Evolutionary conservation across 2,329 filamentous ascomycete species (phyloP), one percentile per base, ranked within the genome.

Genomic region (Monilinia aucupariae): DNA sequence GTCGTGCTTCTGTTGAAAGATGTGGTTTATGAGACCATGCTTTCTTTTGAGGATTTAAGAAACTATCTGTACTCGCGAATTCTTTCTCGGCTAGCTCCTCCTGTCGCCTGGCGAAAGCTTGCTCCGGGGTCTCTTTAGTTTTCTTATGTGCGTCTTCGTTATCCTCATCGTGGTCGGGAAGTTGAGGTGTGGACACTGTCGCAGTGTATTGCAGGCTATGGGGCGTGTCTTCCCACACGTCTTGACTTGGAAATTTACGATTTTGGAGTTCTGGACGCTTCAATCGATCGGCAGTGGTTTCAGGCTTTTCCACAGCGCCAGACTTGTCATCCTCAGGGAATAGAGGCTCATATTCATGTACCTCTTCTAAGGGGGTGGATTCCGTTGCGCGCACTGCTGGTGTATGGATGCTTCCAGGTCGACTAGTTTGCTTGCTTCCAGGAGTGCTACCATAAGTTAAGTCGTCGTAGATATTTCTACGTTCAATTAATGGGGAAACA

Each of bases 191-290:
- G 3, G 88, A 90, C 9, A 97, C 93, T 64, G 90, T 92, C 3
- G 92, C 87, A 41, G 85, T 87, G 71, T 83, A 85, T 71, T 94
- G 86, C 59, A 91, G 81, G 76, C 92, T 96, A 72, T 87, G 89
- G 4, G 96, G 94, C 0, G 91, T 88, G 74, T 99, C 96, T 78
- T 99, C 94, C 94, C 94, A 99, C 48, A 97, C 85, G 74, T 99
- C 94, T 74, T 92, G 89, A 75, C 92, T 97, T 1, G 94, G 94
- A 76, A 99, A 99, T 66, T 88, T 88, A 67, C 85, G 84, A 65
- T 82, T 78, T 67, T 85, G 80, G 62, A 78, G 66, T 47, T 81
- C 78, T 6, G 80, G 78, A 45, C 79, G 78, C 74, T 84, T 85
- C 68, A 85, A 78, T 67, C 81, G 81, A 64, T 85, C 80, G 39